These are phyloP conservation scores for Cutaneotrichosporon sp. DNA, from an alignment of 1,284 basidiomycete genomes.

Conservation along the genomic window DNA sequence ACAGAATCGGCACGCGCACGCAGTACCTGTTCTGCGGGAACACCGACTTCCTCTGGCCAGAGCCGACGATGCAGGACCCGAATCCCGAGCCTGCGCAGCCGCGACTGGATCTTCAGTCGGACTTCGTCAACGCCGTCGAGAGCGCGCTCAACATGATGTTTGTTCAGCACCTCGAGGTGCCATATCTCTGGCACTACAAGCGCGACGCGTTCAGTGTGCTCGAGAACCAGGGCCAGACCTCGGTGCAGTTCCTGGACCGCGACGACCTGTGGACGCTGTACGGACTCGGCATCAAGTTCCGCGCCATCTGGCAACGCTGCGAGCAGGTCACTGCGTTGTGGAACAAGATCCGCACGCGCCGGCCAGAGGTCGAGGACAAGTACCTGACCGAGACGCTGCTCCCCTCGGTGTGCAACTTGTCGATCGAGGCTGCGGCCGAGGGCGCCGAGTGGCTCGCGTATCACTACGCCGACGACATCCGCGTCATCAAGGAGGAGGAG, in stretches of 20 bases:
- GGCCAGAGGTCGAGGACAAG: conserved; percentile 44
- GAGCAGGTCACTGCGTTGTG: conserved; percentile 67
- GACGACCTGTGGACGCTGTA: conserved; percentile 88
- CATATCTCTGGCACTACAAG: conserved; percentile 92
- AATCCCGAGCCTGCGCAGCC: conserved; percentile 48
- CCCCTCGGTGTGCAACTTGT: conserved; percentile 47
- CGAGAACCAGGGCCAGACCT: conserved; percentile 42
- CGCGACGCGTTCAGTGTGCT: conserved; percentile 62
- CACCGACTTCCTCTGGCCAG: conserved; percentile 34
- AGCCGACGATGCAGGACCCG: conserved; percentile 54
- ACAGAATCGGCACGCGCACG: conserved; percentile 77
- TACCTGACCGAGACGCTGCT: conserved; percentile 43
- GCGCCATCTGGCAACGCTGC: conserved; percentile 75
- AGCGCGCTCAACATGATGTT: conserved; percentile 82
- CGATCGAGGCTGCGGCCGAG: conserved; percentile 87
- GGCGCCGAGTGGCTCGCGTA: conserved; percentile 87
- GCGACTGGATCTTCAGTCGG: conserved; percentile 62
- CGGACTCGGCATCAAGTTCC: conserved; percentile 78
- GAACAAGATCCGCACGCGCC: conserved; percentile 51
- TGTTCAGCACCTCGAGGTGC: conserved; percentile 83
- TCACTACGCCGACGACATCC: conserved; percentile 65
- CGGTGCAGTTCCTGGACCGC: conserved; percentile 67
- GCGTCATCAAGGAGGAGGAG: conserved; percentile 68
- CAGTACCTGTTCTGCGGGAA: conserved; percentile 56
- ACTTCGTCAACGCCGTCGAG: conserved; percentile 78